Base-by-base conservation (phyloP, 257 asterid species). In the Solanum chaucha region DNA sequence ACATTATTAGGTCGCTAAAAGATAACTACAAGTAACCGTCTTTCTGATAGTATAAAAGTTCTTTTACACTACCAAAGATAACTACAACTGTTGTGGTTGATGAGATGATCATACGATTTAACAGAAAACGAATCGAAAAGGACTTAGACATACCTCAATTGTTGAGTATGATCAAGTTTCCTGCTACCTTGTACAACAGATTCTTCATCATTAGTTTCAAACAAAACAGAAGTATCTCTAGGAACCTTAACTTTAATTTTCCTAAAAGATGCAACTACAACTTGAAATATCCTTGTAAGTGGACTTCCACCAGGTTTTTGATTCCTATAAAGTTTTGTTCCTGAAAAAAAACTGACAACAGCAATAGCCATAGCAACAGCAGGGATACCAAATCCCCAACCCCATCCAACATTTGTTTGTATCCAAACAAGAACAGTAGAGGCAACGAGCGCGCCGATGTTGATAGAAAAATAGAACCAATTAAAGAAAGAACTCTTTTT, bases 301-400 rank as follows among this genome's bases (percentile, higher is more conserved):
- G 98, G 98, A 80, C 98, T 94, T 46, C 96, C 96, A 5, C 95
- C 98, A 5, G 98, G 96, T 87, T 88, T 88, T 74, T 90, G 96
- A 48, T 92, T 91, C 85, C 98, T 86, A 26, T 92, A 94, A 11
- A 92, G 44, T 24, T 90, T 84, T 0, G 97, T 92, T 15, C 97
- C 97, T 0, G 94, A 92, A 51, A 94, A 93, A 91, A 94, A 94
- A 61, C 93, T 90, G 26, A 88, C 92, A 9, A 92, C 92, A 2
- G 96, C 98, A 22, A 91, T 38, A 1, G 95, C 96, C 98, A 94
- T 94, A 0, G 96, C 96, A 26, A 87, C 95, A 1, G 96, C 98
- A 3, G 98, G 98, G 6, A 94, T 92, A 15, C 96, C 98, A 35
- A 94, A 94, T 0, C 98, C 98, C 98, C 94, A 92, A 1, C 93